Base-by-base conservation (phyloP, 371 early-diverging fungal genomes). In the Rhizopus sp. region DNA sequence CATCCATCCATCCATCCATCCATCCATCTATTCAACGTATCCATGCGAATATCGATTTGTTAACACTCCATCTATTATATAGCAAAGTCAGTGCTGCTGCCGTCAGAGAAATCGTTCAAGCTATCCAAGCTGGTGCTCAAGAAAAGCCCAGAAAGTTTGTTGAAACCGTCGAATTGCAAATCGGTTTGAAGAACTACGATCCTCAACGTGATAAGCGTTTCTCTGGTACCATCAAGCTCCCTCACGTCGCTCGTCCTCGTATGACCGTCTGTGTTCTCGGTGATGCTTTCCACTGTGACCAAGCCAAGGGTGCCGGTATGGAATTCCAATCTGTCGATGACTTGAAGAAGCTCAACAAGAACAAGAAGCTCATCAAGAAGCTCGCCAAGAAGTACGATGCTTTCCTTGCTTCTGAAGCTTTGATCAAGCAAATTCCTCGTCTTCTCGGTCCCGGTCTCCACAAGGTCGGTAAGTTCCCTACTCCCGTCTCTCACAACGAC, bases 151-250 rank as follows among this genome's bases (percentile, higher is more conserved):
- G 97, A 70, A 94, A 94, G 77, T 96, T 96, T 88, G 78, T 78
- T 57, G 98, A 97, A 83, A 96, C 98, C 63, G 88, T 98, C 62
- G 98, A 99, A 83, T 89, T 99, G 74, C 97, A 98, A 84, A 89
- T 98, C 72, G 95, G 96, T 78, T 86, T 98, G 60, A 99, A 98
- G 92, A 97, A 98, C 90, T 99, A 97, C 91, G 98, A 99, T 89
- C 95, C 96, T 70, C 96, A 95, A 83, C 91, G 96, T 85, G 99
- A 99, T 82, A 96, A 96, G 89, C 97, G 97, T 93, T 95, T 99
- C 90, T 90, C 92, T 67, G 97, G 97, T 72, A 93, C 96, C 73
- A 90, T 98, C 81, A 86, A 84, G 85, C 81, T 97, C 61, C 97
- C 99, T 74, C 83, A 93, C 84, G 82, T 92, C 66, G 95, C 96